A percentile compares a stretch with the other conserved stretches of the same genome.
Evolutionary conservation across 2,329 filamentous ascomycete species (phyloP).

Genomic region (Dissoconium aciculare): DNA sequence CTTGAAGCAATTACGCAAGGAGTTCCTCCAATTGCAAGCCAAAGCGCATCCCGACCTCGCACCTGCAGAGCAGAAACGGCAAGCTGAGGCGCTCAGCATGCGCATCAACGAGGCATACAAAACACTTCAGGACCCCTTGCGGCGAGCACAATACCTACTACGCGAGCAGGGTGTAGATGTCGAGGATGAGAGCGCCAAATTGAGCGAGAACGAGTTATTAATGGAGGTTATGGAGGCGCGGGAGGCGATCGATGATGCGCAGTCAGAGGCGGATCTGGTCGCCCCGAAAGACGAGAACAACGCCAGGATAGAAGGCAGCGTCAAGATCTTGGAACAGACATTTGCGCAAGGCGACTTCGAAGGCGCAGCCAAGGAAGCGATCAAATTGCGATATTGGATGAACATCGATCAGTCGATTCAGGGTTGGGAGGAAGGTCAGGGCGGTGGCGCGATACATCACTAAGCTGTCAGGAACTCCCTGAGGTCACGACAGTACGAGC

Average conservation of each 20-base stretch:
- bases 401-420: slow-evolving; percentile 69
- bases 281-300: slow-evolving; percentile 52
- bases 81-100: slow-evolving; percentile 64
- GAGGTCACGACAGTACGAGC: no score
- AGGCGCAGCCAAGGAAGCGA: slow-evolving; percentile 53
- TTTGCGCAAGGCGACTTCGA: slow-evolving; percentile 54
- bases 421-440: slow-evolving; percentile 69
- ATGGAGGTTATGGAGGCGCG: slow-evolving; percentile 63
- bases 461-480: no score
- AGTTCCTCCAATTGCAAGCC: slow-evolving; percentile 76
- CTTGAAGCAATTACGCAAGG: slow-evolving; percentile 52
- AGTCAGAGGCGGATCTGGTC: slow-evolving; percentile 47
- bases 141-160: slow-evolving; percentile 79
- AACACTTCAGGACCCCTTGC: slow-evolving; percentile 62
- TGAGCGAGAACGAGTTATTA: slow-evolving; percentile 54
- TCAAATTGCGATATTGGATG: slow-evolving; percentile 76
- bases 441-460: slow-evolving; percentile 20
- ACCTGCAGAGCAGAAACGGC: slow-evolving; percentile 34
- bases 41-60: slow-evolving; percentile 58
- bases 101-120: slow-evolving; percentile 85
- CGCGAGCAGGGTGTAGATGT: slow-evolving; percentile 54
- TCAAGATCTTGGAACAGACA: slow-evolving; percentile 45
- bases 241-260: slow-evolving; percentile 43
- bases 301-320: slow-evolving; percentile 47
- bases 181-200: slow-evolving; percentile 59